These are phyloP conservation scores for Triadica sebifera DNA, from an alignment of 345 rosid species.

Conservation along the genomic window DNA sequence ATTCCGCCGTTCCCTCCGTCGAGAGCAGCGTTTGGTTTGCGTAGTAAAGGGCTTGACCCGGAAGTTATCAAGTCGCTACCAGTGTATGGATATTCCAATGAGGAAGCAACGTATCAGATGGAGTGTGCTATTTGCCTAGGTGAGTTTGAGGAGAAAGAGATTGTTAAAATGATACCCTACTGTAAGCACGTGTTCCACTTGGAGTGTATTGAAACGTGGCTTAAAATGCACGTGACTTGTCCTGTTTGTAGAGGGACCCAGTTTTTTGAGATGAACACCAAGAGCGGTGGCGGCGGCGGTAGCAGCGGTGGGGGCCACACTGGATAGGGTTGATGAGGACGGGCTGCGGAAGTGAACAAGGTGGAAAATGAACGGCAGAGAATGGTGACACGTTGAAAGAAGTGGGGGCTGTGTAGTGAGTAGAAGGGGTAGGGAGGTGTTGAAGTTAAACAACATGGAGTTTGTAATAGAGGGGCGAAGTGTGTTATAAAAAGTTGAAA, in stretches of 20 bases:
- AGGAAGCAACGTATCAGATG: constrained; percentile 36
- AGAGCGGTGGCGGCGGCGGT: background rate
- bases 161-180: constrained; percentile 42
- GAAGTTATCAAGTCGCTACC: constrained; percentile 42
- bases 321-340: background rate
- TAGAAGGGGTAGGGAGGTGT: constrained; percentile 23
- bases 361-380: constrained; percentile 18
- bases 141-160: constrained; percentile 50
- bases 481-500: no score
- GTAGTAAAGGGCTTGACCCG: constrained; percentile 41
- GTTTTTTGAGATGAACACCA: constrained; percentile 19
- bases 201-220: constrained; percentile 57
- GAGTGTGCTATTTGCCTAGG: constrained; percentile 63
- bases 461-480: background rate
- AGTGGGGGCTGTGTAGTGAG: constrained; percentile 11
- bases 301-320: background rate
- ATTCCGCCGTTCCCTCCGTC: background rate
- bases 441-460: no score
- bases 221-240: constrained; percentile 42
- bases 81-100: constrained; percentile 37
- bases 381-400: constrained; percentile 17
- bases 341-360: no score
- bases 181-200: constrained; percentile 58
- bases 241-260: constrained; percentile 57
- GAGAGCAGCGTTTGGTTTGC: background rate